Evolutionary conservation across 1,284 basidiomycete genomes (phyloP).

Genomic region (Cryptococcus depauperatus): DNA sequence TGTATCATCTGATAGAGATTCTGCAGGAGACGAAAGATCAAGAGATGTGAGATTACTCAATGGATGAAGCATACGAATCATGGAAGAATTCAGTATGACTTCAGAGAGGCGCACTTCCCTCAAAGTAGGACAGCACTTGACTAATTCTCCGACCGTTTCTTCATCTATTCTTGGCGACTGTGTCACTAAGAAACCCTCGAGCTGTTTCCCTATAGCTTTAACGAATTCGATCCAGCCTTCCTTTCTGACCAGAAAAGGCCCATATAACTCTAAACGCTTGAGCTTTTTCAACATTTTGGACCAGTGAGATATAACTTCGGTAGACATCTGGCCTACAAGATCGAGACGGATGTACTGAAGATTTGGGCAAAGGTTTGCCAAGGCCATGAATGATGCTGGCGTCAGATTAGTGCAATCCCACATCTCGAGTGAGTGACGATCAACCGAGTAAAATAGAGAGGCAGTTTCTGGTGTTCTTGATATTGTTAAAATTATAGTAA

Average conservation of each 20-base stretch:
- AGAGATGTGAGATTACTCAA: conserved; percentile 32
- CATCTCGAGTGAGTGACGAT: conserved; percentile 62
- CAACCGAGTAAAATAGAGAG: conserved; percentile 70
- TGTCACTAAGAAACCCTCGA: conserved; percentile 68
- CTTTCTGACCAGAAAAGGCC: conserved; percentile 75
- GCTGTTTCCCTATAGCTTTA: conserved; percentile 51
- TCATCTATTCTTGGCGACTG: conserved; percentile 83
- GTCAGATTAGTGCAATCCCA: conserved; percentile 83
- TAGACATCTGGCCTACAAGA: conserved; percentile 77
- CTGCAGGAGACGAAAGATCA: conserved; percentile 35
- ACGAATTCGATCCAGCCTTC: conserved; percentile 73
- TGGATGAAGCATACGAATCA: conserved; percentile 52
- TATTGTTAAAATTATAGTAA: neutral
- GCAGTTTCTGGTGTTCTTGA: conserved; percentile 64
- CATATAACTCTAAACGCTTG: conserved; percentile 68
- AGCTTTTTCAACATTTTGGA: conserved; percentile 59
- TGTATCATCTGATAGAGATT: conserved; percentile 52
- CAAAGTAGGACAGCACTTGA: conserved; percentile 56
- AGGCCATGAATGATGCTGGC: conserved; percentile 57
- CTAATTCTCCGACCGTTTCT: conserved; percentile 59
- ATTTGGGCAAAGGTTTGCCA: conserved; percentile 72
- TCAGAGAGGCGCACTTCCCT: conserved; percentile 69
- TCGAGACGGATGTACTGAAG: conserved; percentile 68
- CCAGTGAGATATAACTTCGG: conserved; percentile 60
- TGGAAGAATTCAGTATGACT: conserved; percentile 60